Evolutionary conservation across 768 basidiomycete species (phyloP), one percentile per base, ranked within the genome.

Genomic region (Mycena pura): DNA sequence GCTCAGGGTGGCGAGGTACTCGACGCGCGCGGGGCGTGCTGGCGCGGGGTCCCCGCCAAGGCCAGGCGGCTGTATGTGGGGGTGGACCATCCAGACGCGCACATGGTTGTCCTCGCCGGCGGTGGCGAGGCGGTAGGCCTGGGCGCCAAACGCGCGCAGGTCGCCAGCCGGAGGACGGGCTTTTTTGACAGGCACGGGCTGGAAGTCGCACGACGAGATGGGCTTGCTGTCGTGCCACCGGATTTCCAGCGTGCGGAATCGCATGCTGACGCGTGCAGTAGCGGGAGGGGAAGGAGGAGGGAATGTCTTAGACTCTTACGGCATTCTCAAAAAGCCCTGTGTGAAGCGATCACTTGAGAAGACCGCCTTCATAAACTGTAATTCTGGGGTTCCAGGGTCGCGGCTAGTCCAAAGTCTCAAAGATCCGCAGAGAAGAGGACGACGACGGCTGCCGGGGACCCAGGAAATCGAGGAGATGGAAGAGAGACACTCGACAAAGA

Each of bases 71-170:
- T 89, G 76, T 53, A 97, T 91, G 73, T 96, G 91, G 10, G 96
- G 96, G 73, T 96, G 86, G 25, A 97, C 92, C 86, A 92, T 89
- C 96, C 96, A 97, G 65, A 98, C 73, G 74, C 97, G 82, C 70
- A 99, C 94, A 79, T 96, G 91, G 70, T 95, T 97, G 72, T 99
- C 97, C 72, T 96, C 96, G 44, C 97, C 97, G 13, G 89, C 95
- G 0, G 97, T 98, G 1, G 95, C 97, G 19, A 99, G 80, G 66
- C 91, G 85, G 79, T 97, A 98, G n/a, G 87, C 77, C 78, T 93
- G 90, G 19, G 81, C 78, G 9, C 84, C 82, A 71, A 84, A 91
- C 63, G 77, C 82, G 63, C 86, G 82, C 51, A 82, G 82, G 52
- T 80, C 77, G 2, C 77, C 77, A 43, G 27, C n/a, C 21, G 69